Conservation (phyloP, 106 monocot genomes). For the Triglochin maritima region DNA sequence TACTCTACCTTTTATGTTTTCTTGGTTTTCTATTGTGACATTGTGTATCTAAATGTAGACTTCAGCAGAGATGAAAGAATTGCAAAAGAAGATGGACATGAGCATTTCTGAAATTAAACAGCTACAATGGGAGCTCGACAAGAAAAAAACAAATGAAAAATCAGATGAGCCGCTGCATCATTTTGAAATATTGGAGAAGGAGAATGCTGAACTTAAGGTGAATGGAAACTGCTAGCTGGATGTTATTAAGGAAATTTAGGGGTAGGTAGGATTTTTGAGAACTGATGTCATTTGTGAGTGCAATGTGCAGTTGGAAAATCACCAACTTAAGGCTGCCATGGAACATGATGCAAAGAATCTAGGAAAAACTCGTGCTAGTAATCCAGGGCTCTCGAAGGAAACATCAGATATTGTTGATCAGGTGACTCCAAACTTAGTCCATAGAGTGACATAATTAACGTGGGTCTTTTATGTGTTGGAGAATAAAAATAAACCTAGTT, state of each 20-base stretch:
- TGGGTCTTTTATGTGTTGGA: no score
- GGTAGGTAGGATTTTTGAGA: not conserved
- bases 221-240: not conserved
- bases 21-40: no score
- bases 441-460: not conserved
- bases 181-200: constrained; percentile 38
- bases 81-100: constrained; percentile 10
- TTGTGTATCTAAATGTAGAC: constrained; percentile 1
- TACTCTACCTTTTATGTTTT: no score
- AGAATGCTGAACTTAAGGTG: constrained; percentile 63
- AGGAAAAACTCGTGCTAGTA: constrained; percentile 23
- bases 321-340: constrained; percentile 29
- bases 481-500: no score
- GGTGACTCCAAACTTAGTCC: constrained; percentile 14
- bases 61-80: constrained; percentile 12
- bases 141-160: constrained; percentile 24
- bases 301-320: constrained; percentile 40
- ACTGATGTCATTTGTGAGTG: no score
- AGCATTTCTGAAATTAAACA: constrained; percentile 15
- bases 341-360: constrained; percentile 16
- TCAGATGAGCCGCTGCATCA: constrained; percentile 32
- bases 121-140: constrained; percentile 37
- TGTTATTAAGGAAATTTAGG: not conserved
- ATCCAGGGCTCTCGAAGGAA: constrained; percentile 8
- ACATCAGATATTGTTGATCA: constrained; percentile 19